phyloP scores from a whole-genome alignment of 2,329 filamentous ascomycete genomes.

The Pestalotiopsis sp. region DNA sequence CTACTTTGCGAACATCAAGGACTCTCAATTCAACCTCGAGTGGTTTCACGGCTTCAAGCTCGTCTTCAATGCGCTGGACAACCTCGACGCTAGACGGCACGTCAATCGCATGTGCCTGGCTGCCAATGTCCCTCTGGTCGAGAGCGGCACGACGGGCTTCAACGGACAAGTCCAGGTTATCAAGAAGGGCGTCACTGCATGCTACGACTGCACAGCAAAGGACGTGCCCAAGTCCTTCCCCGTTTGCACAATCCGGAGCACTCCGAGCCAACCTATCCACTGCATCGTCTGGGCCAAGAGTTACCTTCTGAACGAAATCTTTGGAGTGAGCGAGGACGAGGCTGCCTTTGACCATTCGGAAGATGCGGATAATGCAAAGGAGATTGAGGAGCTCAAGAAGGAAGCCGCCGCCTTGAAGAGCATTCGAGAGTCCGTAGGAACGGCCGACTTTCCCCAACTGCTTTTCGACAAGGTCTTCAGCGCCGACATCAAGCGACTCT shows the following conservation, averaged over 20 bases:
- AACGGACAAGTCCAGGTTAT: slow-evolving; percentile 98
- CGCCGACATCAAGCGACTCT: slow-evolving; percentile 78
- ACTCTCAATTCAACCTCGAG: slow-evolving; percentile 78
- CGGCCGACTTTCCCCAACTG: slow-evolving; percentile 72
- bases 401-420: slow-evolving; percentile 83
- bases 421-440: slow-evolving; percentile 81
- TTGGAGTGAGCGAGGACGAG: slow-evolving; percentile 88
- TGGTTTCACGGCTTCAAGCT: slow-evolving; percentile 86
- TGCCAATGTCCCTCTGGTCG: slow-evolving; percentile 85
- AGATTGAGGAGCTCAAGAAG: slow-evolving; percentile 84
- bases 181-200: slow-evolving; percentile 87
- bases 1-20: slow-evolving; percentile 95
- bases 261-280: slow-evolving; percentile 93
- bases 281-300: slow-evolving; percentile 99
- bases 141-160: slow-evolving; percentile 97
- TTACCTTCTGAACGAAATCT: slow-evolving; percentile 93
- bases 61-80: slow-evolving; percentile 97
- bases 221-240: slow-evolving; percentile 90
- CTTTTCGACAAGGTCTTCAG: slow-evolving; percentile 94
- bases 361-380: slow-evolving; percentile 80
- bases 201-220: slow-evolving; percentile 93
- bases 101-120: slow-evolving; percentile 98
- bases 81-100: slow-evolving; percentile 88
- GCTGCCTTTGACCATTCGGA: slow-evolving; percentile 78
- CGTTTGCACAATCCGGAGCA: slow-evolving; percentile 96